Percentiles rank a stretch among this genome's conserved stretches.
Evolutionary conservation across 208 protist species (phyloP).

Genomic region (Leishmania tropica): DNA sequence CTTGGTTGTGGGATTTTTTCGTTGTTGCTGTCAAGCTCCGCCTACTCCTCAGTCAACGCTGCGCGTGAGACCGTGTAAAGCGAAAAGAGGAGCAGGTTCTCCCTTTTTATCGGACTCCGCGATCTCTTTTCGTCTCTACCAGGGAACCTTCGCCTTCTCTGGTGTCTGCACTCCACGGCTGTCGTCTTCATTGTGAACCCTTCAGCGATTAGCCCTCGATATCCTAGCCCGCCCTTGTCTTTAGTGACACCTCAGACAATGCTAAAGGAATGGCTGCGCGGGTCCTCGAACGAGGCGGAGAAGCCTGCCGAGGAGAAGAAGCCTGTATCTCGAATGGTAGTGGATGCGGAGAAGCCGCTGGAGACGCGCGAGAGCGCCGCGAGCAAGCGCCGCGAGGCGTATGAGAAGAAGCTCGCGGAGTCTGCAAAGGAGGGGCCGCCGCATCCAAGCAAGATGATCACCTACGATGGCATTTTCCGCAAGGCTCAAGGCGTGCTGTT

Average conservation of each 20-base stretch:
- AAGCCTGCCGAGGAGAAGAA: conserved; percentile 49
- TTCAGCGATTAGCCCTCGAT: neutral
- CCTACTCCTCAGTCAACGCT: neutral
- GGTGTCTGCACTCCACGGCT: neutral
- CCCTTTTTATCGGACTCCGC: neutral
- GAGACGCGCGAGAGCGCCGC: conserved; percentile 47
- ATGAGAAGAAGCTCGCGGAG: conserved; percentile 79
- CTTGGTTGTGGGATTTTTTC: neutral
- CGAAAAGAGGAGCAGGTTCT: neutral
- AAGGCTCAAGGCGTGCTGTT: conserved; percentile 63
- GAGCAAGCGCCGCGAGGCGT: conserved; percentile 49
- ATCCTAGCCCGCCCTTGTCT: neutral
- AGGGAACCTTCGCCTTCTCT: neutral
- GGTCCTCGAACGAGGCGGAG: conserved; percentile 38
- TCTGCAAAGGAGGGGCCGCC: conserved; percentile 57
- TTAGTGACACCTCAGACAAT: conserved; percentile 31
- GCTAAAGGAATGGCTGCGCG: conserved; percentile 87
- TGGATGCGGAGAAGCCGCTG: conserved; percentile 80
- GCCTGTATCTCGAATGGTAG: conserved; percentile 55
- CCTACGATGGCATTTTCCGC: conserved; percentile 84
- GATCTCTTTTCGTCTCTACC: too few relatives aligned
- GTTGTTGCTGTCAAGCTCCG: neutral
- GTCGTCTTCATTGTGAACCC: neutral
- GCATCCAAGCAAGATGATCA: conserved; percentile 45
- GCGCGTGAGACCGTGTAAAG: neutral